Evolutionary conservation across 2,329 filamentous ascomycete genomes (phyloP), one percentile per base, ranked within the genome.

Genomic region (Cladophialophora chaetospira): DNA sequence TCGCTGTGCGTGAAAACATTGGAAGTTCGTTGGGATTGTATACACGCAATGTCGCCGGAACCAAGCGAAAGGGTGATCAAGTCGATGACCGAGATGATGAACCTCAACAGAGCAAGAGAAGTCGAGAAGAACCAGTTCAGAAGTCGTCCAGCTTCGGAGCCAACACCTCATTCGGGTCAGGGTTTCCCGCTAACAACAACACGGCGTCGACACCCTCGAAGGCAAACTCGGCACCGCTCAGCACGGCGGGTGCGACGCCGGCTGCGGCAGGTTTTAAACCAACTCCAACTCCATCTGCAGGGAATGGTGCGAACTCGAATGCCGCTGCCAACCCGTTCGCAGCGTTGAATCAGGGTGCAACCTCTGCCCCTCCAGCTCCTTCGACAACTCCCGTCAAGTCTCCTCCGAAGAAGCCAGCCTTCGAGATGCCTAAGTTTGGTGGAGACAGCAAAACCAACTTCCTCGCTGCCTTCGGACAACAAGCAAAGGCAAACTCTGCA

Each of bases 391-490:
- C 64, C 21, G 58, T 52, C 11, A 63, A 61, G 25, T 62, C 63
- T 28, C 61, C 64, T 5, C 61, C 64, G 4, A 65, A 65, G 46
- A 53, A 55, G 26, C 52, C 66, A 23, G 42, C 57, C 10, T 64
- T 67, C 15, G 60, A 64, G 28, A 53, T 70, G 13, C 72, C 72
- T 0, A 73, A 72, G 45, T 74, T 74, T 53, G 48, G 42, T 17
- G 66, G 66, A 36, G 56, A 63, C 47, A 65, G 64, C 47, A 54
- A 56, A 10, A 65, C 65, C 4, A 69, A 75, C 55, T 78, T 79
- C 63, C 66, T 77, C 50, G 69, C 70, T 15, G 70, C 77, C 5
- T 79, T 79, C 59, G 71, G 71, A 44, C 62, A 69, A 28, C 57
- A 69, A 51, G 69, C 63, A 25, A 58, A 71, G 23, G 61, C 61